Evolutionary conservation across 768 basidiomycete genomes (phyloP).

Genomic region (Calocybe cyanea): DNA sequence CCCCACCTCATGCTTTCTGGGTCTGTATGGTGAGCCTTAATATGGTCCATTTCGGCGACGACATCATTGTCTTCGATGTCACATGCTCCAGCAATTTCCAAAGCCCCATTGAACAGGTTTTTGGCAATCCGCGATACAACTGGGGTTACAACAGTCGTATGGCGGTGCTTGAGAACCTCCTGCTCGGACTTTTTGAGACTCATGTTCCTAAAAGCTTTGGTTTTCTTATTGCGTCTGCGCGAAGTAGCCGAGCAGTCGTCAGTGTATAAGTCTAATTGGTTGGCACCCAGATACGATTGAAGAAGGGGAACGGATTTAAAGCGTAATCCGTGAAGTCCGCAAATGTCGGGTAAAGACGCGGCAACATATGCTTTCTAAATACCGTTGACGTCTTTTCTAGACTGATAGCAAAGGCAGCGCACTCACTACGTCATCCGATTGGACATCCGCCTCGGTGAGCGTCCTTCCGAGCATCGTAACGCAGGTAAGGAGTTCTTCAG

Average conservation of each 20-base stretch:
- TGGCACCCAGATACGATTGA: slow-evolving; percentile 25
- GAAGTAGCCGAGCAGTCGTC: slow-evolving; percentile 6
- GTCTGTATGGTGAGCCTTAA: slow-evolving; percentile 27
- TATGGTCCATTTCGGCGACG: slow-evolving; percentile 22
- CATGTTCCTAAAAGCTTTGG: slow-evolving; percentile 14
- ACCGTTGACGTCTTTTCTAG: neutral
- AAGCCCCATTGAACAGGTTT: slow-evolving; percentile 42
- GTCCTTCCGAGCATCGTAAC: slow-evolving; percentile 38
- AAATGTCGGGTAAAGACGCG: slow-evolving; percentile 35
- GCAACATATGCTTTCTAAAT: slow-evolving; percentile 43
- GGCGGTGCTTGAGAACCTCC: slow-evolving; percentile 24
- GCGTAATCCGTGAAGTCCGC: slow-evolving; percentile 20
- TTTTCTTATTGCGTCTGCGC: neutral
- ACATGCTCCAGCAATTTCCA: slow-evolving; percentile 33
- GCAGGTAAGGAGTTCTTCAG: slow-evolving; percentile 23
- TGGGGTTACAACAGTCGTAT: slow-evolving; percentile 41
- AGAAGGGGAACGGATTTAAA: slow-evolving; percentile 42
- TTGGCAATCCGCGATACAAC: slow-evolving; percentile 42
- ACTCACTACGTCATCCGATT: slow-evolving; percentile 45
- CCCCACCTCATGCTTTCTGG: slow-evolving; percentile 34
- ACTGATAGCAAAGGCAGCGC: neutral
- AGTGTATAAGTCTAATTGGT: slow-evolving; percentile 18
- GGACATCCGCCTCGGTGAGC: slow-evolving; percentile 38
- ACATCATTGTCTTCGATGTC: slow-evolving; percentile 26
- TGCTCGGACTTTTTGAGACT: slow-evolving; percentile 14